phyloP scores from a whole-genome alignment of 257 asterid species.

The Petunia axillaris region DNA sequence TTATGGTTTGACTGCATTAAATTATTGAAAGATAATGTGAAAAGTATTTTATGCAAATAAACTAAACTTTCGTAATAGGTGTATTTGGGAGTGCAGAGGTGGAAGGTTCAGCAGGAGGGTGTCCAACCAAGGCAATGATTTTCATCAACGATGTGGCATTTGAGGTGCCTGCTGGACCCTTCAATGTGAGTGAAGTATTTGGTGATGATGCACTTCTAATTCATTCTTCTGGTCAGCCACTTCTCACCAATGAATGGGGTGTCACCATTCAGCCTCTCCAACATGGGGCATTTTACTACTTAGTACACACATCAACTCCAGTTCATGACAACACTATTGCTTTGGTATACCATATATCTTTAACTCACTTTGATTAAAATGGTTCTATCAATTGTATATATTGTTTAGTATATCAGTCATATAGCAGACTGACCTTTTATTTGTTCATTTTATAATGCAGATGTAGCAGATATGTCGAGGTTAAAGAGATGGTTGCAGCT shows the following conservation, averaged over 20 bases:
- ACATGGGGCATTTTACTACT: slow-evolving; percentile 76
- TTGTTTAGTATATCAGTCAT: too few species aligned
- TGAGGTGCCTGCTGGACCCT: slow-evolving; percentile 70
- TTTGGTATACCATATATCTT: slow-evolving; percentile 42
- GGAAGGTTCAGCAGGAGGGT: slow-evolving; percentile 28
- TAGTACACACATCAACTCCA: slow-evolving; percentile 58
- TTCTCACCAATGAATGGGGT: slow-evolving; percentile 83
- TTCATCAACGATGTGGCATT: slow-evolving; percentile 87
- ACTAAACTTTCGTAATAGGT: neutral
- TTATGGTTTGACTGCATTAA: too few species aligned
- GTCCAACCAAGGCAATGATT: slow-evolving; percentile 64
- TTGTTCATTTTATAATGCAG: too few species aligned
- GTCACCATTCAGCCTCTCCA: slow-evolving; percentile 73
- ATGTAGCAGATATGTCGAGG: too few species aligned
- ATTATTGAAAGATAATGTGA: too few species aligned
- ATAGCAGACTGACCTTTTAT: too few species aligned
- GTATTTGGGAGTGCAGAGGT: slow-evolving; percentile 49
- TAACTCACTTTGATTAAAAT: too few species aligned
- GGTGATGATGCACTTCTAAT: slow-evolving; percentile 84
- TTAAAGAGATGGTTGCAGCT: too few species aligned
- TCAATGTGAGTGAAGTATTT: slow-evolving; percentile 77
- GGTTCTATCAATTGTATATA: too few species aligned
- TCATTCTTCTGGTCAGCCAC: slow-evolving; percentile 81
- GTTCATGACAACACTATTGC: slow-evolving; percentile 38
- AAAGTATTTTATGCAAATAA: too few species aligned